These are phyloP conservation scores for Handroanthus guayacan DNA, from an alignment of 257 asterid species.

Conservation along the genomic window DNA sequence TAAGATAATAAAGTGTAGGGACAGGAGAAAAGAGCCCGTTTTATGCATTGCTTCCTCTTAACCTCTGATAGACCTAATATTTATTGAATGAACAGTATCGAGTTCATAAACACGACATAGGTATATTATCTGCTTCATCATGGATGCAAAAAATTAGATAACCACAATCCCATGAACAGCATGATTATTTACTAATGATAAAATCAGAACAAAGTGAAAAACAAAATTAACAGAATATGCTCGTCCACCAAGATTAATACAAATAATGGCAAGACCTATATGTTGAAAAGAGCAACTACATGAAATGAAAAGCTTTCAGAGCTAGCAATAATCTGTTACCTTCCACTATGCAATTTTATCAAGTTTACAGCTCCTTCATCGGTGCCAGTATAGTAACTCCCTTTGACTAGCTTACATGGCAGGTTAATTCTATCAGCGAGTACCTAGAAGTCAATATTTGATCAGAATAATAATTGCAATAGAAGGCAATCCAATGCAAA, in stretches of 20 bases:
- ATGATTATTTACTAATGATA: slow-evolving; percentile 16
- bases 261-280: slow-evolving; percentile 2
- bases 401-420: slow-evolving; percentile 95
- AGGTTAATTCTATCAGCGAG: slow-evolving; percentile 94
- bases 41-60: slow-evolving; percentile 7
- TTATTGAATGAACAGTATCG: neutral
- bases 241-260: slow-evolving; percentile 14
- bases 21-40: slow-evolving; percentile 18
- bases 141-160: neutral
- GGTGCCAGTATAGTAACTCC: slow-evolving; percentile 96
- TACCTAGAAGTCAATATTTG: slow-evolving; percentile 66
- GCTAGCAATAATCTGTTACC: slow-evolving; percentile 53
- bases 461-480: slow-evolving; percentile 20
- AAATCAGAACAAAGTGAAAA: slow-evolving; percentile 13
- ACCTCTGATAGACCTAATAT: neutral
- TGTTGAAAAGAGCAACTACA: slow-evolving; percentile 16
- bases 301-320: neutral
- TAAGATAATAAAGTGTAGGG: slow-evolving; percentile 26
- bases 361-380: slow-evolving; percentile 99
- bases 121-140: slow-evolving; percentile 16
- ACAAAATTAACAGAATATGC: slow-evolving; percentile 5
- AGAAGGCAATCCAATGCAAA: slow-evolving; percentile 19
- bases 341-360: slow-evolving; percentile 88
- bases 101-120: neutral
- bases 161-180: slow-evolving; percentile 13